phyloP scores from a whole-genome alignment of 768 basidiomycete genomes.

The Mrakia gelida region DNA sequence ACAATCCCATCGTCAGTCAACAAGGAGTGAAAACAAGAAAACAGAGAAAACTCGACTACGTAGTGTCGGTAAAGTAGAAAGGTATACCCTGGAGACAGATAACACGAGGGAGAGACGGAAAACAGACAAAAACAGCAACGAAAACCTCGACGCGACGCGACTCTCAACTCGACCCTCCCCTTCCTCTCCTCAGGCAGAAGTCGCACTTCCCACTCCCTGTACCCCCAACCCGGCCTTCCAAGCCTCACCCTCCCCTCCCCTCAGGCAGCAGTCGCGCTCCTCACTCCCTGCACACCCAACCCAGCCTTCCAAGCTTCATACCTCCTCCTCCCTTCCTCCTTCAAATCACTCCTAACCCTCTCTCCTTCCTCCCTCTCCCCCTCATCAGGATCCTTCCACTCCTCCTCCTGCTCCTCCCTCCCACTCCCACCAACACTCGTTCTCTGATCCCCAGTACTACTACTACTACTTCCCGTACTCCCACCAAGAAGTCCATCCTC shows the following conservation, averaged over 20 bases:
- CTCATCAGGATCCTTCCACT: not conserved
- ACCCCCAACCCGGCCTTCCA: constrained; percentile 7
- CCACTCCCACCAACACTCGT: not conserved
- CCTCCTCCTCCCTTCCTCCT: constrained; percentile 7
- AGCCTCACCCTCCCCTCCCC: not conserved
- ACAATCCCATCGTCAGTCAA: no score
- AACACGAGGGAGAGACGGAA: not conserved
- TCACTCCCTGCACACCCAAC: constrained; percentile 4
- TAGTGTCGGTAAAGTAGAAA: not conserved
- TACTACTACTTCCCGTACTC: not conserved
- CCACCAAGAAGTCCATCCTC: not conserved
- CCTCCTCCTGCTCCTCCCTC: not conserved
- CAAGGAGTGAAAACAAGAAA: no score
- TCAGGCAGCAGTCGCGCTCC: not conserved
- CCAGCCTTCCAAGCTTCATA: constrained; percentile 9
- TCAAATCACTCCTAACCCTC: not conserved
- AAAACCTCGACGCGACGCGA: not conserved
- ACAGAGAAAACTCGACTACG: no score
- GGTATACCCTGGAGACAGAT: not conserved
- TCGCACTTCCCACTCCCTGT: constrained; percentile 3
- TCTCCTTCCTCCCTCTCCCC: not conserved
- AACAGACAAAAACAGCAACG: not conserved
- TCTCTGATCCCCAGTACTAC: no score
- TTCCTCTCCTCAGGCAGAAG: not conserved
- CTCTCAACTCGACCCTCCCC: no score